Conservation (phyloP, 2,329 filamentous ascomycete genomes). For the Ambrosiella beaveri region DNA sequence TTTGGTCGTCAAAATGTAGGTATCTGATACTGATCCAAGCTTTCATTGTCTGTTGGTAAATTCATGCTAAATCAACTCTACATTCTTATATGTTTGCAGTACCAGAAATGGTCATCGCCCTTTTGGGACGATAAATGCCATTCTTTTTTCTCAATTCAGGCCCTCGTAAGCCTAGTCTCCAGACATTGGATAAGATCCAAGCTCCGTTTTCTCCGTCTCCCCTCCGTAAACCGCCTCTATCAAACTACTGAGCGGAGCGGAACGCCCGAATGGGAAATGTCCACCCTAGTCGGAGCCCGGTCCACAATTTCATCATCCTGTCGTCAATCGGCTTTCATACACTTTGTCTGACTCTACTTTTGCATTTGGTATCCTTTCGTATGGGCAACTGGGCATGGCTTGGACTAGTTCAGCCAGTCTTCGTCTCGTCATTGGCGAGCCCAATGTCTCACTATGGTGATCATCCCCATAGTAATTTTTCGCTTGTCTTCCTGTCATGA, state of each 20-base stretch:
- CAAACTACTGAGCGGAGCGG: background rate
- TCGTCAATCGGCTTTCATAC: background rate
- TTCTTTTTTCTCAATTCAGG: background rate
- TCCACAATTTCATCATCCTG: background rate
- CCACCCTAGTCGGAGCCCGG: background rate
- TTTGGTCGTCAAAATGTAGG: no score
- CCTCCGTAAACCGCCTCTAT: background rate
- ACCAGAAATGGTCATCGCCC: no score
- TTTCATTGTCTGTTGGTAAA: no score
- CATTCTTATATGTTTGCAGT: background rate
- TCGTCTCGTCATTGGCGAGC: background rate
- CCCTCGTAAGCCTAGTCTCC: background rate
- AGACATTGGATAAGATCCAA: background rate
- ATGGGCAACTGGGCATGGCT: background rate
- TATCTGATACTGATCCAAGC: no score
- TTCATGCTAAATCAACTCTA: no score
- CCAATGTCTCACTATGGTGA: background rate
- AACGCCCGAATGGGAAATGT: slow-evolving; percentile 1
- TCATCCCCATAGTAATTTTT: background rate
- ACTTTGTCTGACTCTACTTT: background rate
- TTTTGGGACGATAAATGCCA: background rate
- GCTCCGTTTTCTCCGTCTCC: background rate
- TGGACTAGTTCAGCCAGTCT: background rate
- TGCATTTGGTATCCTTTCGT: background rate
- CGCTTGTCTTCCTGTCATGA: background rate